These are phyloP conservation scores for Amaranthus cruentus DNA, from an alignment of 148 eudicot species.

Conservation along the genomic window DNA sequence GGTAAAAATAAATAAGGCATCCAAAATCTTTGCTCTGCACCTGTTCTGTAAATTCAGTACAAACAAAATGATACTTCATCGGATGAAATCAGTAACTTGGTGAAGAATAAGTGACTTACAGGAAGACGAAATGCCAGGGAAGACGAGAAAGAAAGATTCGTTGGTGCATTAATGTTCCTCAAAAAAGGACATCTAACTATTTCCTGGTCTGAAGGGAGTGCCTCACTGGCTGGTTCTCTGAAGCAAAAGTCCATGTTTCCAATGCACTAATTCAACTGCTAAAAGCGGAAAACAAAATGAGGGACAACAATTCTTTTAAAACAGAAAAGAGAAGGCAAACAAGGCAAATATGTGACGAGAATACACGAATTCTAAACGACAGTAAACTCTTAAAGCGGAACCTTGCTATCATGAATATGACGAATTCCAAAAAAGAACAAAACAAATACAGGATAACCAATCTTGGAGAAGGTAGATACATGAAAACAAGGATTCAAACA, in stretches of 20 bases:
- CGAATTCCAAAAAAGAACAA: background rate
- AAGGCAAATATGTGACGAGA: background rate
- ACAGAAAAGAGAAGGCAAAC: background rate
- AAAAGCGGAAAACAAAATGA: conserved; percentile 6
- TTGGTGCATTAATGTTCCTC: too few species aligned
- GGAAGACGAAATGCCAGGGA: conserved; percentile 36
- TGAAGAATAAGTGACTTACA: conserved; percentile 46
- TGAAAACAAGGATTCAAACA: background rate
- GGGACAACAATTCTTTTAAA: background rate
- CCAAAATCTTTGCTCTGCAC: too few species aligned
- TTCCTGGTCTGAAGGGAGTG: conserved; percentile 5
- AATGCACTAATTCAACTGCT: conserved; percentile 9
- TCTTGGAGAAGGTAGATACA: background rate
- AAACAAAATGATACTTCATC: background rate
- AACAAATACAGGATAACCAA: background rate
- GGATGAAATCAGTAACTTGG: background rate
- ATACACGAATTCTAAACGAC: background rate
- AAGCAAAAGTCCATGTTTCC: conserved; percentile 58
- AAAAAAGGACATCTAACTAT: too few species aligned
- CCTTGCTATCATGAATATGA: background rate
- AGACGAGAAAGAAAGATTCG: too few species aligned
- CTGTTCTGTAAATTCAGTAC: background rate
- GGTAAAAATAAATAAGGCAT: too few species aligned
- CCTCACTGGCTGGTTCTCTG: conserved; percentile 43
- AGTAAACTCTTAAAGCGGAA: background rate